Evolutionary conservation across 768 basidiomycete species (phyloP), one percentile per base, ranked within the genome.

Genomic region (Russula foetens): DNA sequence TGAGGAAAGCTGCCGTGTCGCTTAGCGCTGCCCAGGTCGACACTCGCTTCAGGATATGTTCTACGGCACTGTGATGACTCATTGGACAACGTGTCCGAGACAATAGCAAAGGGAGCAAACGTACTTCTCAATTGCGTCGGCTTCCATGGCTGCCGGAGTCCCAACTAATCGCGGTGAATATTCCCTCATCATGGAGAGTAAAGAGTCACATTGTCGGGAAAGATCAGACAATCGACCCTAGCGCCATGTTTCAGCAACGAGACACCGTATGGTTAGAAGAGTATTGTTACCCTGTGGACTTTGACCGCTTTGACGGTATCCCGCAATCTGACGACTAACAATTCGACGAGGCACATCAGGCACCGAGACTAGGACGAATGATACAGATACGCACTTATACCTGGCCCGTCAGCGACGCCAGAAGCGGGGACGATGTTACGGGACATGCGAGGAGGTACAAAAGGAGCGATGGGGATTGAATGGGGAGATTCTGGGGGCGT

Each of bases 1-100:
- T 67, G 17, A 76, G 48, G 64, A 78, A 75, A 56, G 24, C 38
- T 2, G 24, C 14, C 17, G 2, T 11, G 7, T 53, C 19, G 23
- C 29, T 4, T 17, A 58, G 47, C 6, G 3, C 7, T 17, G 28
- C 51, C 61, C 61, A 62, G 12, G 19, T 39, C 9, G n/a, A 21
- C 17, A 58, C 45, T 41, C 46, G 50, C 17, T 15, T 12, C 8
- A 53, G 46, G 26, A 62, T 53, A 11, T 14, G 38, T 44, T 58
- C 51, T 6, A 62, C 47, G 2, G 46, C 24, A 9, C 61, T 62
- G 29, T 9, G 17, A 62, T 43, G 35, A 45, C 8, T 17, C 46
- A 39, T 51, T 51, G 26, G 26, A 52, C 4, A 21, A 35, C 17
- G 6, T 39, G 35, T 43, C 5, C 49, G n/a, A 39, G 49, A 14